Percentiles rank a stretch among this genome's conserved stretches.
Evolutionary conservation across 306 rosid genomes (phyloP).

Genomic region (Ochetophila trinervis): DNA sequence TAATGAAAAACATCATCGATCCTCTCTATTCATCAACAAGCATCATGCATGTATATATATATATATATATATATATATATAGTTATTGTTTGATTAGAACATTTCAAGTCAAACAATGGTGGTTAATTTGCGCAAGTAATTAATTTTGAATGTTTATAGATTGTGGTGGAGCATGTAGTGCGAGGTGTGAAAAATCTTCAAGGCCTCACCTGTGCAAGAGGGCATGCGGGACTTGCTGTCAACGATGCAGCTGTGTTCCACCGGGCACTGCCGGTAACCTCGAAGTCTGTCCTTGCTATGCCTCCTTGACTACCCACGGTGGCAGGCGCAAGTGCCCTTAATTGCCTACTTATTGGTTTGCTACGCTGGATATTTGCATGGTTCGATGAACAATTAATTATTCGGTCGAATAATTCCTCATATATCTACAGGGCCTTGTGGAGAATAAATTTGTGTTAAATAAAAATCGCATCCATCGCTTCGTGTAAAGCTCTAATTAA

Average conservation of each 20-base stretch:
- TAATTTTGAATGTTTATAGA: constrained; percentile 13
- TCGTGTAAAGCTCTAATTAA: no score
- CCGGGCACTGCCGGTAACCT: constrained; percentile 43
- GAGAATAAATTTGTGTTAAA: no score
- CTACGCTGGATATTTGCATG: no score
- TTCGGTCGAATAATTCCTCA: no score
- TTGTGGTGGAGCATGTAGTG: constrained; percentile 36
- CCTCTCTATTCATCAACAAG: not conserved
- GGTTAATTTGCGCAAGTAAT: no score
- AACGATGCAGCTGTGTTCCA: constrained; percentile 51
- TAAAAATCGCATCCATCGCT: no score
- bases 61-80: no score
- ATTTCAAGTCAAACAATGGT: no score
- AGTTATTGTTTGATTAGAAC: not conserved
- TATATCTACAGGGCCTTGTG: no score
- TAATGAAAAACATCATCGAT: not conserved
- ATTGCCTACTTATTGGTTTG: not conserved
- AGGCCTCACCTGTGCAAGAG: constrained; percentile 42
- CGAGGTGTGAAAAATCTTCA: constrained; percentile 36
- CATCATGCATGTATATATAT: not conserved
- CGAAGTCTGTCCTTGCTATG: constrained; percentile 51
- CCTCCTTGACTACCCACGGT: constrained; percentile 42
- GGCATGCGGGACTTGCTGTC: constrained; percentile 50
- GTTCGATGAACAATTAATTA: not conserved
- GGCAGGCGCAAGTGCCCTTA: constrained; percentile 55